A percentile compares a stretch with the other conserved stretches of the same genome.
Conservation (phyloP, 208 protist species). For the Porcisia deanei region DNA sequence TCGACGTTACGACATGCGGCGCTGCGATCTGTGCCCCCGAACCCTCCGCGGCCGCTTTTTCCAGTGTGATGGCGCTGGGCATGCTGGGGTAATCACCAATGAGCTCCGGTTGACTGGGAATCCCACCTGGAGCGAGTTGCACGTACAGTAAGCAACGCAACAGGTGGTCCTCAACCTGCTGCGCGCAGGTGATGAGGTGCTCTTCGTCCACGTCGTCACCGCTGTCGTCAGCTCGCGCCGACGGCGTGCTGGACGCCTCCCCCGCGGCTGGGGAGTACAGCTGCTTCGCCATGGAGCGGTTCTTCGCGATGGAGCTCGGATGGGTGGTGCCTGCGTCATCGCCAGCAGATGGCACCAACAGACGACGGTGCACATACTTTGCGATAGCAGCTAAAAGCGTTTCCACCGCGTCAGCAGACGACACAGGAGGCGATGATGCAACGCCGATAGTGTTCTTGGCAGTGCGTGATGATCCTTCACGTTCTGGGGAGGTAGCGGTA, state of each 20-base stretch:
- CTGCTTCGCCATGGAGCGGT: neutral
- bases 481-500: neutral
- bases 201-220: neutral
- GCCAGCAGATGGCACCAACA: neutral
- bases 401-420: neutral
- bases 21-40: neutral
- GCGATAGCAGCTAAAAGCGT: conserved; percentile 1
- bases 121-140: neutral
- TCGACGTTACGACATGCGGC: neutral
- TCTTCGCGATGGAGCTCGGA: neutral
- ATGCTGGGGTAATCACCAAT: conserved; percentile 1
- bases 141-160: conserved; percentile 32
- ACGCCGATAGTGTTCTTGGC: neutral
- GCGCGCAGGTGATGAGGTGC: neutral
- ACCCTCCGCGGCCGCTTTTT: neutral
- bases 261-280: neutral
- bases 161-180: conserved; percentile 9
- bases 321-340: neutral
- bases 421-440: neutral
- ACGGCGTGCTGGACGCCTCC: neutral
- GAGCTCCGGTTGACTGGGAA: conserved; percentile 26
- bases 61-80: neutral
- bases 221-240: neutral
- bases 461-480: neutral
- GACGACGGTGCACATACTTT: conserved; percentile 2